Conservation (phyloP, 345 rosid genomes). For the Gossypium longicalyx region DNA sequence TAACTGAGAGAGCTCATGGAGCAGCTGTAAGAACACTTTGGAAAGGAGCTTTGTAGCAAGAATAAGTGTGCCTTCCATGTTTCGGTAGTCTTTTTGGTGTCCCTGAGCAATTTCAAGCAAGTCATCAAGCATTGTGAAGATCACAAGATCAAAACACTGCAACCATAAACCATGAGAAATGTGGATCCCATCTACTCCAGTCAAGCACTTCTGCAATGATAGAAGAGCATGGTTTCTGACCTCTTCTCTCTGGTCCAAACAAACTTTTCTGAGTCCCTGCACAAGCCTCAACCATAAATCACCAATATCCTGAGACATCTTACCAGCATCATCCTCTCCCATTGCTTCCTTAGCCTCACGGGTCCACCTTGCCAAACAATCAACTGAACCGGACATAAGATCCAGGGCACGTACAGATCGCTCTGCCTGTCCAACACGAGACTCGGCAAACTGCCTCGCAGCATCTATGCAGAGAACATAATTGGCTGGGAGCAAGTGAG, state of each 20-base stretch:
- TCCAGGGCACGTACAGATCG: conserved; percentile 80
- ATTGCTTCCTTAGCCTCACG: conserved; percentile 63
- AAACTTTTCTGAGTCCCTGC: conserved; percentile 93
- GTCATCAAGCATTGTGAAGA: conserved; percentile 90
- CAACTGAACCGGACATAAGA: conserved; percentile 84
- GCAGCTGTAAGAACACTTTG: conserved; percentile 71
- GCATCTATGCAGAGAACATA: conserved; percentile 81
- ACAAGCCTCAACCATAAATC: conserved; percentile 98
- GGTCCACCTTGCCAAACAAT: conserved; percentile 71
- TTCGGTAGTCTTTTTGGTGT: conserved; percentile 82
- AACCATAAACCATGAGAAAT: conserved; percentile 71
- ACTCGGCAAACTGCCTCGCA: conserved; percentile 95
- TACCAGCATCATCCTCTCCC: conserved; percentile 72
- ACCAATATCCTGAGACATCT: conserved; percentile 70
- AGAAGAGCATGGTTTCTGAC: conserved; percentile 86
- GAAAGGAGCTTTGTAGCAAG: conserved; percentile 74
- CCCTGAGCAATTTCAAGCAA: conserved; percentile 90
- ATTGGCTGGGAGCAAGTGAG: conserved; percentile 74
- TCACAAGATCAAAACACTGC: conserved; percentile 84
- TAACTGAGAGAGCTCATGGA: conserved; percentile 63
- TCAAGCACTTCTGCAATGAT: conserved; percentile 83
- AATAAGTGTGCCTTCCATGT: conserved; percentile 89
- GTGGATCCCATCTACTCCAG: conserved; percentile 61
- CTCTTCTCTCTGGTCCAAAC: conserved; percentile 98
- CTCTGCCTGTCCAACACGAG: conserved; percentile 94